Percentiles rank a stretch among this genome's conserved stretches.
Conservation (phyloP, 1,284 basidiomycete genomes). For the Filobasidium uniguttulatum region DNA sequence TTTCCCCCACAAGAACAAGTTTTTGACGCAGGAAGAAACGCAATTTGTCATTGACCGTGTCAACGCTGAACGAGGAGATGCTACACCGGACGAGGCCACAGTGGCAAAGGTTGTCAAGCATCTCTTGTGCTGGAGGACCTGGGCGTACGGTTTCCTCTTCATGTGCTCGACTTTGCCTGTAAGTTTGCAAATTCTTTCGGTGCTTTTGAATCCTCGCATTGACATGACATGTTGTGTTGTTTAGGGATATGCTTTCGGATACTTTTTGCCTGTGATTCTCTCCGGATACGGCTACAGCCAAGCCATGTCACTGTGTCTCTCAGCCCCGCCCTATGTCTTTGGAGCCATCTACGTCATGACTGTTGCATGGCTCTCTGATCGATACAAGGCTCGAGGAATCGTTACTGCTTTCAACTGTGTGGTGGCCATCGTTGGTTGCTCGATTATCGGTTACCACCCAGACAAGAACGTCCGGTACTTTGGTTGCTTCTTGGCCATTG, state of each 20-base stretch:
- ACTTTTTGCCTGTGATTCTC: conserved; percentile 37
- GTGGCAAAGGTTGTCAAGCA: conserved; percentile 29
- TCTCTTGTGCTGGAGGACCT: conserved; percentile 35
- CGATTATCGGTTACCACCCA: conserved; percentile 28
- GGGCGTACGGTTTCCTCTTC: conserved; percentile 21
- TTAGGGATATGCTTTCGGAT: conserved; percentile 25
- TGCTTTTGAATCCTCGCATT: too few species aligned
- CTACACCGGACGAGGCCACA: conserved; percentile 34
- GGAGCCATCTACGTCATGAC: conserved; percentile 30
- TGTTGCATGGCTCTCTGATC: conserved; percentile 33
- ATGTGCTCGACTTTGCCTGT: conserved; percentile 15
- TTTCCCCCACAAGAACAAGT: conserved; percentile 40
- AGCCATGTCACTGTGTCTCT: conserved; percentile 28
- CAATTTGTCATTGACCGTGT: conserved; percentile 35
- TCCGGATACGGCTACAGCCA: conserved; percentile 31
- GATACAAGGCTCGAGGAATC: conserved; percentile 27
- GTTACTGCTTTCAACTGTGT: conserved; percentile 29
- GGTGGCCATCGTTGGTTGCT: conserved; percentile 31
- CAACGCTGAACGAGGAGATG: conserved; percentile 38
- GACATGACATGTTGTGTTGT: too few species aligned
- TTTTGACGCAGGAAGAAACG: conserved; percentile 36
- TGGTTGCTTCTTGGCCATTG: conserved; percentile 37
- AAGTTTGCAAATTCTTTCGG: too few species aligned
- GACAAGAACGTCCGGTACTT: conserved; percentile 31
- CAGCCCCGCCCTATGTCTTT: conserved; percentile 36